Evolutionary conservation across 805 yeast species (phyloP).

Genomic region (Scheffersomyces lignosus): DNA sequence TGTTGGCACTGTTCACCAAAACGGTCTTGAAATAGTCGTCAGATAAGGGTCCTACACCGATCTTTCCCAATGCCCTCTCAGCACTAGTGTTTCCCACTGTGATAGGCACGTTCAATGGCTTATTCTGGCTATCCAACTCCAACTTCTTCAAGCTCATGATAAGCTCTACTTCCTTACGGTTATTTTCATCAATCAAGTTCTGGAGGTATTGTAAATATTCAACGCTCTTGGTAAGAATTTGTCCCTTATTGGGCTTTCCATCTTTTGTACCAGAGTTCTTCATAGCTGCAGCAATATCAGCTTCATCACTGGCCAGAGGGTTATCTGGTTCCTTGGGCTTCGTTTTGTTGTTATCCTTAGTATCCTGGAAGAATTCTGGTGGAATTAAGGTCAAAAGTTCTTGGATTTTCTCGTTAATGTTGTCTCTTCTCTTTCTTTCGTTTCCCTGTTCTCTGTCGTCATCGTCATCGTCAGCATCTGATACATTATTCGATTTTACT

Average conservation of each 20-base stretch:
- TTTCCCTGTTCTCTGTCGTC: conserved; percentile 36
- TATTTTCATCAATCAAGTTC: conserved; percentile 72
- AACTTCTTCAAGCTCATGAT: conserved; percentile 58
- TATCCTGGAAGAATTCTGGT: conserved; percentile 29
- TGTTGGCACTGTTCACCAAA: conserved; percentile 10
- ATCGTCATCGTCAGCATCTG: conserved; percentile 21
- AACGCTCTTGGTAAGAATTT: conserved; percentile 71
- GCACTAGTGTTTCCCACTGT: conserved; percentile 67
- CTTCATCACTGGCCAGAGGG: conserved; percentile 17
- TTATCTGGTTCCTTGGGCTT: conserved; percentile 10
- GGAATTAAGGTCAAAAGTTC: conserved; percentile 42
- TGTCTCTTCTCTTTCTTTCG: conserved; percentile 44
- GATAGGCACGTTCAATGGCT: conserved; percentile 41
- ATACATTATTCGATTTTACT: conserved; percentile 19
- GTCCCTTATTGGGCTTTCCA: conserved; percentile 85
- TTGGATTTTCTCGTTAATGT: conserved; percentile 46
- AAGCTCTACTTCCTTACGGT: conserved; percentile 75
- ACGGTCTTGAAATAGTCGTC: conserved; percentile 28
- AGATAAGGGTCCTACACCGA: conserved; percentile 82
- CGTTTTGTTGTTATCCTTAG: conserved; percentile 7
- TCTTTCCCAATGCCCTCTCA: conserved; percentile 68
- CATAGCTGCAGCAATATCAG: conserved; percentile 29
- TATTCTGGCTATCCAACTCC: conserved; percentile 44
- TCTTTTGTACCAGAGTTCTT: conserved; percentile 65
- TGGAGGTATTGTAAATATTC: conserved; percentile 70